Evolutionary conservation across 352 stramenopile species (phyloP).

Genomic region (Blastocystis sp.): DNA sequence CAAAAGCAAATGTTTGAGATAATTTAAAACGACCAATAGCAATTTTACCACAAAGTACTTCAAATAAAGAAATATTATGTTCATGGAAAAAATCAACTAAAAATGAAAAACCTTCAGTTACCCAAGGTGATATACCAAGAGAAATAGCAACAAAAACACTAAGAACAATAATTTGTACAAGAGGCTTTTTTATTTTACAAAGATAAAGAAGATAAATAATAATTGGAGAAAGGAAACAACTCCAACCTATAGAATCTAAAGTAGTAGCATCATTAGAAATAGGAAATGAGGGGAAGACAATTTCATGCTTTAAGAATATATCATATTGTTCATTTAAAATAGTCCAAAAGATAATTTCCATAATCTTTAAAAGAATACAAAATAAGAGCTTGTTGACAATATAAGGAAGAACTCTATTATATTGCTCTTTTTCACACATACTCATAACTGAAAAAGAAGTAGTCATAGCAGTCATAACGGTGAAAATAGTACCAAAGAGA

Average conservation of each 20-base stretch:
- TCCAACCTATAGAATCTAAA: slow-evolving; percentile 28
- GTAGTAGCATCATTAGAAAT: slow-evolving; percentile 11
- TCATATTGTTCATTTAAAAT: slow-evolving; percentile 6
- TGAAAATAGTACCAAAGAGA: slow-evolving; percentile 28
- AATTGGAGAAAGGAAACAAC: slow-evolving; percentile 12
- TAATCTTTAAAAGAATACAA: slow-evolving; percentile 6
- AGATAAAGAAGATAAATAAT: background rate
- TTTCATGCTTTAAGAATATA: slow-evolving; percentile 15
- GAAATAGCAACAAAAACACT: too few relatives aligned
- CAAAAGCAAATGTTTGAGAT: slow-evolving; percentile 12
- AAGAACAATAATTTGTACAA: slow-evolving; percentile 13
- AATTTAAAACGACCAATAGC: slow-evolving; percentile 26
- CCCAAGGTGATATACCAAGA: slow-evolving; percentile 7
- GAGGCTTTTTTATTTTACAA: too few relatives aligned
- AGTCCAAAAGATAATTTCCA: background rate
- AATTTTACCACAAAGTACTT: slow-evolving; percentile 14
- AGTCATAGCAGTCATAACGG: slow-evolving; percentile 20
- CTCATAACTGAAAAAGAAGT: slow-evolving; percentile 6
- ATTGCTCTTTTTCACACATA: slow-evolving; percentile 16
- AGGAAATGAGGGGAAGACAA: background rate
- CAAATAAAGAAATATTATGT: slow-evolving; percentile 13
- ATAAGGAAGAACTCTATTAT: slow-evolving; percentile 4
- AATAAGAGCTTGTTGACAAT: slow-evolving; percentile 24
- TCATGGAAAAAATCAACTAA: background rate
- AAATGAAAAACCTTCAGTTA: background rate